phyloP scores from a whole-genome alignment of 2,329 filamentous ascomycete species.

The Sporothrix luriei region DNA sequence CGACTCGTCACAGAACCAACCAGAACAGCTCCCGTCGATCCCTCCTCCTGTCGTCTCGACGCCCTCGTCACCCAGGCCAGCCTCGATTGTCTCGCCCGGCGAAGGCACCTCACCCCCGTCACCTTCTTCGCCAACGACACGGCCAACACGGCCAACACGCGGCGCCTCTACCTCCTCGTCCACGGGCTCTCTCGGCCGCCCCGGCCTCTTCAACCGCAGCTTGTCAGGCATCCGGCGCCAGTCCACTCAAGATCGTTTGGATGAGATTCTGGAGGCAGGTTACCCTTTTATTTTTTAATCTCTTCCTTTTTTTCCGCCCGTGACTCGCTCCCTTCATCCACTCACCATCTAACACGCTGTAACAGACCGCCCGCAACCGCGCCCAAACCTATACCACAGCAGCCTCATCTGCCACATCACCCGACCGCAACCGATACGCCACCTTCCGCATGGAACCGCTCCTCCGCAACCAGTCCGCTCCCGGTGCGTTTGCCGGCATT shows the following conservation, averaged over 20 bases:
- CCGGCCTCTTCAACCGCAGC: constrained; percentile 20
- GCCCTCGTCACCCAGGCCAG: background rate
- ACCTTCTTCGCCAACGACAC: background rate
- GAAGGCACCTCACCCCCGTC: constrained; percentile 1
- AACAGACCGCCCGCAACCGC: constrained; percentile 40
- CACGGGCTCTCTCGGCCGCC: background rate
- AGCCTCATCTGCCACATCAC: background rate
- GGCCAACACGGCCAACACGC: background rate
- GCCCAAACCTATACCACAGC: constrained; percentile 37
- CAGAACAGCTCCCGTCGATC: constrained; percentile 4
- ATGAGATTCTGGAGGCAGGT: constrained; percentile 43
- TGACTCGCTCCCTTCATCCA: background rate
- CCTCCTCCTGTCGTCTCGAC: constrained; percentile 12
- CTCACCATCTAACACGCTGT: background rate
- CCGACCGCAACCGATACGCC: constrained; percentile 21
- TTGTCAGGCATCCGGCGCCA: constrained; percentile 33
- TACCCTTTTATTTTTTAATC: too few relatives aligned
- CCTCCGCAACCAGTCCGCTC: constrained; percentile 34
- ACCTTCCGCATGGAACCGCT: constrained; percentile 34
- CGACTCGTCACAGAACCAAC: background rate
- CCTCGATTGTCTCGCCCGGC: background rate
- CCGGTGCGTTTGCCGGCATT: constrained; percentile 33
- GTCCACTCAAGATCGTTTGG: constrained; percentile 42
- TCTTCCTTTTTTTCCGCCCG: background rate
- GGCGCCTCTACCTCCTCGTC: constrained; percentile 20